Evolutionary conservation across 2,329 filamentous ascomycete genomes (phyloP).

Genomic region (Trichoderma sp.): DNA sequence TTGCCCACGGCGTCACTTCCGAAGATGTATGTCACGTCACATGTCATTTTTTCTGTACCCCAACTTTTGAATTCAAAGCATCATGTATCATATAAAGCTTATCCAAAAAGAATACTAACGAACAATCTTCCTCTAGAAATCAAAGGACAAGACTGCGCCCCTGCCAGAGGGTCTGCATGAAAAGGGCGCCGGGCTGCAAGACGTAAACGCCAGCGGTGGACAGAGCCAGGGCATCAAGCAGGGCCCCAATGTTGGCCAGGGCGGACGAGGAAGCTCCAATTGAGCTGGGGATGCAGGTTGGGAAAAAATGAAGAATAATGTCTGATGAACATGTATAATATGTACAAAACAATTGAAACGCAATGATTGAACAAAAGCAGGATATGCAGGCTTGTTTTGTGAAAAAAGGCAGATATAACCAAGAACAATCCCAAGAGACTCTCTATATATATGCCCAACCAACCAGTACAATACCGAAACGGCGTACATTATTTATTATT

Average conservation of each 20-base stretch:
- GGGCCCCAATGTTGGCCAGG: constrained; percentile 46
- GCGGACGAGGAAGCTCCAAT: constrained; percentile 32
- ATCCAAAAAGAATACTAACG: background rate
- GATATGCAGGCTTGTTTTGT: background rate
- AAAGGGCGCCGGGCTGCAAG: constrained; percentile 46
- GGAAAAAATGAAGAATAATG: background rate
- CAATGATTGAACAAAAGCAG: background rate
- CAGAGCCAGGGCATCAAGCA: constrained; percentile 44
- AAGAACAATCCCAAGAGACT: background rate
- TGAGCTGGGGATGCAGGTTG: background rate
- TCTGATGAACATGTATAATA: background rate
- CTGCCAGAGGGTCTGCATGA: constrained; percentile 48
- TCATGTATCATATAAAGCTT: background rate
- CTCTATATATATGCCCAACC: background rate
- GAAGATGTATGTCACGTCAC: constrained; percentile 38
- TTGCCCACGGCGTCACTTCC: constrained; percentile 48
- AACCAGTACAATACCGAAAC: background rate
- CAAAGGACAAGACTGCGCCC: constrained; percentile 52
- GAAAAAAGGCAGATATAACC: background rate
- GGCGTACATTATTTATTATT: constrained; percentile 5
- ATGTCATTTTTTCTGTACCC: background rate
- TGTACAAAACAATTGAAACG: background rate
- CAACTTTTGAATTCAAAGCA: background rate
- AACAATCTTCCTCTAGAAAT: background rate
- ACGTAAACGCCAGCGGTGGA: constrained; percentile 47